These are phyloP conservation scores for Phaeodactylum tricornutum DNA, from an alignment of 108 stramenopile species.

Conservation along the genomic window DNA sequence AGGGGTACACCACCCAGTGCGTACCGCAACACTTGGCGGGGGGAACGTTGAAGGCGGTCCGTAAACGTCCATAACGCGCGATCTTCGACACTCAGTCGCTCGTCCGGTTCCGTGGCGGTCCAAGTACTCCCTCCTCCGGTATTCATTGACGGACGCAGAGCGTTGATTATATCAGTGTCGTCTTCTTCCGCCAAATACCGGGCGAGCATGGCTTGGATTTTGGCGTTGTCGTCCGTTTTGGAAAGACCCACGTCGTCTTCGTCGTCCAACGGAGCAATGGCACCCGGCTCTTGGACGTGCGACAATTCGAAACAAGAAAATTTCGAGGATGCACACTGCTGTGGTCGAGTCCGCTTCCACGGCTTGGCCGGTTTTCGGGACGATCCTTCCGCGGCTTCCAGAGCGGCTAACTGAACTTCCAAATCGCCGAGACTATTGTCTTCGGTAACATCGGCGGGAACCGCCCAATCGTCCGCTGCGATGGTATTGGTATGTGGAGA, in stretches of 20 bases:
- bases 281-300: constrained; percentile 30
- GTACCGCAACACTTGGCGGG: constrained; percentile 72
- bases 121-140: neutral
- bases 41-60: constrained; percentile 51
- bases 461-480: too few species aligned
- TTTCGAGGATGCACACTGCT: constrained; percentile 7
- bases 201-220: constrained; percentile 67
- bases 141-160: constrained; percentile 20
- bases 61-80: constrained; percentile 56
- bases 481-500: too few species aligned
- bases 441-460: too few species aligned
- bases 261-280: constrained; percentile 19
- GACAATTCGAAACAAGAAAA: constrained; percentile 9
- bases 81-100: constrained; percentile 59
- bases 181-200: constrained; percentile 81
- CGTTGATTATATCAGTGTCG: constrained; percentile 61
- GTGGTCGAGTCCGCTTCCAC: constrained; percentile 18
- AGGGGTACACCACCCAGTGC: constrained; percentile 66
- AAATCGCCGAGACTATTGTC: constrained; percentile 39
- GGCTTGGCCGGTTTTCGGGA: neutral
- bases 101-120: constrained; percentile 39
- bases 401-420: constrained; percentile 43
- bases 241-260: constrained; percentile 58
- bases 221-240: constrained; percentile 30
- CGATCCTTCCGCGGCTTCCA: constrained; percentile 12